phyloP scores from a whole-genome alignment of 352 stramenopile species.

The Phytophthora kernoviae region DNA sequence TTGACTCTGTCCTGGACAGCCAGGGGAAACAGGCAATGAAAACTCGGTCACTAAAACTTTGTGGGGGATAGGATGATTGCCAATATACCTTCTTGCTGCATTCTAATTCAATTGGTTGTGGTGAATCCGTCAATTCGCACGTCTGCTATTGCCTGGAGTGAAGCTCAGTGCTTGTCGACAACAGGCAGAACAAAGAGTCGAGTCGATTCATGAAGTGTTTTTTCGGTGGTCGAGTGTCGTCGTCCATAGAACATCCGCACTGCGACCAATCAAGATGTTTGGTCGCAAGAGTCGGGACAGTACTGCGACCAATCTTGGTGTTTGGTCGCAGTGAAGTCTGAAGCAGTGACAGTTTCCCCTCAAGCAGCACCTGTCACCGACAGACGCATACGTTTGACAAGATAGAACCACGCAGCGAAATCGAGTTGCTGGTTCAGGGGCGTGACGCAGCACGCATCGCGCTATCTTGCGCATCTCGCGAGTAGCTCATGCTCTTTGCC shows the following conservation, averaged over 20 bases:
- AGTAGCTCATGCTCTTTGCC: background rate
- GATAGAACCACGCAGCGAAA: background rate
- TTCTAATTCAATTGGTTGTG: no score
- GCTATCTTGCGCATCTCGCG: background rate
- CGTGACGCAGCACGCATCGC: background rate
- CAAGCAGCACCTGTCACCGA: background rate
- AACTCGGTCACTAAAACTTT: no score
- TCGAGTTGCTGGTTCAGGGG: background rate
- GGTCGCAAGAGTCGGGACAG: conserved; percentile 1
- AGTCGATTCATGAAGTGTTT: background rate
- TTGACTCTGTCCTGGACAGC: no score
- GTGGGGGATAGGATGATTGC: no score
- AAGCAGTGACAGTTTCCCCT: background rate
- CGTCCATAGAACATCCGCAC: background rate
- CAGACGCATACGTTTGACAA: background rate
- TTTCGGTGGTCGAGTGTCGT: background rate
- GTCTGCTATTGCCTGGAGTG: no score
- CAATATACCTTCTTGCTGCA: no score
- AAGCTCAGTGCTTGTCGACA: no score
- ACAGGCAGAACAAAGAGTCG: no score
- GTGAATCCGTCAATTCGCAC: no score
- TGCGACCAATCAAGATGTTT: conserved; percentile 14
- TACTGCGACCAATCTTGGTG: conserved; percentile 1
- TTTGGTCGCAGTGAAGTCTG: conserved; percentile 13
- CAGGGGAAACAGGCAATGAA: no score